Evolutionary conservation across 2,329 filamentous ascomycete species (phyloP).

Genomic region (Ambrosiella xylebori): DNA sequence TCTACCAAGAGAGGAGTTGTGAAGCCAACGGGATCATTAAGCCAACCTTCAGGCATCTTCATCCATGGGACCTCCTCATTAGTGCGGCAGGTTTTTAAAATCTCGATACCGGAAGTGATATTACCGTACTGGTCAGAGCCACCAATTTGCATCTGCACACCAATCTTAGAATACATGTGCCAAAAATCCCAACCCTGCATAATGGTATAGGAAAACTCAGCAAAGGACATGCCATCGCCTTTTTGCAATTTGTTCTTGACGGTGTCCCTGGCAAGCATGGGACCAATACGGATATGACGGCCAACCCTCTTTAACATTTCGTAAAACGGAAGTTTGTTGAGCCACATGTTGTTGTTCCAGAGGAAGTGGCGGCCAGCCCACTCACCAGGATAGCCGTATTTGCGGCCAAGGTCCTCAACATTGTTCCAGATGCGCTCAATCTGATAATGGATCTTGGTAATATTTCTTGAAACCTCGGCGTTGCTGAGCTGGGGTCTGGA

Average conservation of each 20-base stretch:
- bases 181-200: constrained; percentile 97
- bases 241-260: constrained; percentile 71
- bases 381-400: constrained; percentile 45
- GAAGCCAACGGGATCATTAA: constrained; percentile 57
- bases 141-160: constrained; percentile 73
- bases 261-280: constrained; percentile 77
- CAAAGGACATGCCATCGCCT: constrained; percentile 83
- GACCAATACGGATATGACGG: constrained; percentile 55
- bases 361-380: constrained; percentile 51
- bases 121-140: constrained; percentile 95
- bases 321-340: constrained; percentile 51
- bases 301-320: constrained; percentile 64
- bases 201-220: constrained; percentile 83
- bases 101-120: constrained; percentile 77
- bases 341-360: constrained; percentile 73
- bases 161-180: constrained; percentile 53
- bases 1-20: constrained; percentile 84
- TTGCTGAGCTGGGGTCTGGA: constrained; percentile 38
- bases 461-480: constrained; percentile 42
- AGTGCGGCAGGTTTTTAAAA: constrained; percentile 57
- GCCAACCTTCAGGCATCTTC: constrained; percentile 25
- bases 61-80: constrained; percentile 30
- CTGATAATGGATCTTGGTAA: constrained; percentile 51
- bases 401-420: constrained; percentile 46
- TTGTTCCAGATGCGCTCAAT: constrained; percentile 57